Conservation (phyloP, 2,329 filamentous ascomycete genomes). For the Pyricularia sp. region DNA sequence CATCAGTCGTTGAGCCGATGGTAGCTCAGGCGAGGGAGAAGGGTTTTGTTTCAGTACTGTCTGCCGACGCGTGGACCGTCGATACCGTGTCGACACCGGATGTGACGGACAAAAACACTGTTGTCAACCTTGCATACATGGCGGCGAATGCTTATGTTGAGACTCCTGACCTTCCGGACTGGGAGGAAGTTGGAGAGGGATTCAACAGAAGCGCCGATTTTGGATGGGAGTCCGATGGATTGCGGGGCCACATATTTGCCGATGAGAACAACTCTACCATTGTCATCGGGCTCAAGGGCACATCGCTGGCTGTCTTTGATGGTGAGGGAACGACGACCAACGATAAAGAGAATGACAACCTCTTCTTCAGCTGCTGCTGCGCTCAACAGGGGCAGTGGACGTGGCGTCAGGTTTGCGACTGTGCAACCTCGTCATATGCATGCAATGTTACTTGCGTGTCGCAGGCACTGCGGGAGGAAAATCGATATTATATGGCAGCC, state of each 20-base stretch:
- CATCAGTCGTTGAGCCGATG: slow-evolving; percentile 64
- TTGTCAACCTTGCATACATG: slow-evolving; percentile 78
- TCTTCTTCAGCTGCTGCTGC: slow-evolving; percentile 97
- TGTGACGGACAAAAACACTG: slow-evolving; percentile 70
- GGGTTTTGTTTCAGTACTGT: slow-evolving; percentile 54
- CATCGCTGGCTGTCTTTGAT: slow-evolving; percentile 80
- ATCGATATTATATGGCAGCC: slow-evolving; percentile 81
- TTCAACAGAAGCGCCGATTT: slow-evolving; percentile 85
- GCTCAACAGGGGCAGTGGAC: slow-evolving; percentile 82
- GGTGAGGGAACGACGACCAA: slow-evolving; percentile 95
- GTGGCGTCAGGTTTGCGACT: slow-evolving; percentile 89
- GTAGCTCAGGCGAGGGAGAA: slow-evolving; percentile 58
- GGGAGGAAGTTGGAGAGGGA: slow-evolving; percentile 64
- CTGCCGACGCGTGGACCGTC: slow-evolving; percentile 66
- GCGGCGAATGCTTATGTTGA: slow-evolving; percentile 80
- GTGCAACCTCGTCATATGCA: slow-evolving; percentile 71
- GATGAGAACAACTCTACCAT: slow-evolving; percentile 77
- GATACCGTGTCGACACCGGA: slow-evolving; percentile 72
- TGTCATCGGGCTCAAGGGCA: slow-evolving; percentile 87
- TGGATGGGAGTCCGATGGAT: slow-evolving; percentile 80
- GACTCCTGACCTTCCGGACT: slow-evolving; percentile 57
- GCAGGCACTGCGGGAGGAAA: slow-evolving; percentile 63
- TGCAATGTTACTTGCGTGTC: slow-evolving; percentile 88
- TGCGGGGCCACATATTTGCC: slow-evolving; percentile 84
- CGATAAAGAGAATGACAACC: slow-evolving; percentile 94